These are phyloP conservation scores for Eucalyptus decipiens DNA, from an alignment of 345 rosid species.

Conservation along the genomic window DNA sequence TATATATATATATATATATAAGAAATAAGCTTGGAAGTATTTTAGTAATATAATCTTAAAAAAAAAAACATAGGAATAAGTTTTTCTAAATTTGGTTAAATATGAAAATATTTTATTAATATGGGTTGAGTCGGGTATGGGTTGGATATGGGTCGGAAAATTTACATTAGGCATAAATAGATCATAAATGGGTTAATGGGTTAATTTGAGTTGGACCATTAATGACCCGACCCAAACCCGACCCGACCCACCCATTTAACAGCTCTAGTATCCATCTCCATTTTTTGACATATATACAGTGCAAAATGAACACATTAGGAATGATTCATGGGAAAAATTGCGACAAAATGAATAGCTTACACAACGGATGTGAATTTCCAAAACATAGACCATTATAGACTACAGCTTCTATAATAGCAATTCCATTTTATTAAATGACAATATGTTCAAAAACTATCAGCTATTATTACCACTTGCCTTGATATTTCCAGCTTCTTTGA, in stretches of 20 bases:
- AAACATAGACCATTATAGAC: neutral
- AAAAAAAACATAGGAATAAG: too few relatives aligned
- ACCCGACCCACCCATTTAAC: too few relatives aligned
- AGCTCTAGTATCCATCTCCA: neutral
- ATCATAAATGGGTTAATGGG: too few relatives aligned
- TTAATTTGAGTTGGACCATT: accelerated
- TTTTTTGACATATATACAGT: neutral
- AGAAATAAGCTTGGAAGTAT: too few relatives aligned
- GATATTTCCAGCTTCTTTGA: conserved; percentile 21
- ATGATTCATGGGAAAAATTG: neutral
- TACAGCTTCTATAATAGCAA: neutral
- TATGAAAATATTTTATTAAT: too few relatives aligned
- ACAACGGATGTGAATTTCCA: neutral
- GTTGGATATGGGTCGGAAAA: too few relatives aligned
- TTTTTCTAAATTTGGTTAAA: too few relatives aligned
- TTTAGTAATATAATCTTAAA: too few relatives aligned
- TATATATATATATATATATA: too few relatives aligned
- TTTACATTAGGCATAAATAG: too few relatives aligned
- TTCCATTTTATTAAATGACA: neutral
- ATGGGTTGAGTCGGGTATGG: too few relatives aligned
- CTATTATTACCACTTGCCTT: neutral
- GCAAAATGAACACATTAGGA: neutral
- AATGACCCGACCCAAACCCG: too few relatives aligned
- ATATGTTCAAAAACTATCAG: neutral
- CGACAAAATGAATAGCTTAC: neutral